Conservation (phyloP, 225 moss, liverwort and hornwort genomes). For the Sphagnum contortum region DNA sequence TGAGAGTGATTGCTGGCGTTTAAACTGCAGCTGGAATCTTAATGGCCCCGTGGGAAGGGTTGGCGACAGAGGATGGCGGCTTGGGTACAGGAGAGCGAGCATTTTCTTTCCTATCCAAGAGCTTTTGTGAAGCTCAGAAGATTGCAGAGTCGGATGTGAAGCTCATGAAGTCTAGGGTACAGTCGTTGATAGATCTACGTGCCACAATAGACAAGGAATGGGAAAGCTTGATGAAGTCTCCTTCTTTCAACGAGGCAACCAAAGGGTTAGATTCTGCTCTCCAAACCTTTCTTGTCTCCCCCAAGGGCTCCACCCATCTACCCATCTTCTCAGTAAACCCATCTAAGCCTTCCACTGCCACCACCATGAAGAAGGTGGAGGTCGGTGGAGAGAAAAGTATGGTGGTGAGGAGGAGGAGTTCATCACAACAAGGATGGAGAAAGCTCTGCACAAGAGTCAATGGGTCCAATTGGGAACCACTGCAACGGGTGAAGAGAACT, state of each 20-base stretch:
- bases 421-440: conserved; percentile 17
- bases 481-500: conserved; percentile 86
- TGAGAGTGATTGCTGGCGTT: too few species aligned
- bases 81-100: conserved; percentile 21
- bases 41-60: conserved; percentile 36
- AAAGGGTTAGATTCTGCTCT: background rate
- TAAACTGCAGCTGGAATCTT: too few species aligned
- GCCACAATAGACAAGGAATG: conserved; percentile 22
- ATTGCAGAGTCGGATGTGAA: conserved; percentile 36
- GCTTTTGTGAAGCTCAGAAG: conserved; percentile 34
- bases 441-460: conserved; percentile 33
- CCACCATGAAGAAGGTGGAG: too few species aligned
- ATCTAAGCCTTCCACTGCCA: conserved; percentile 14
- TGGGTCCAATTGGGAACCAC: conserved; percentile 76
- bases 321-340: conserved; percentile 42
- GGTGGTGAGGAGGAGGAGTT: conserved; percentile 28
- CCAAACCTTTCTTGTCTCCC: background rate
- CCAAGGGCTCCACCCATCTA: too few species aligned
- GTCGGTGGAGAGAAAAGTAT: conserved; percentile 14
- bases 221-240: conserved; percentile 22
- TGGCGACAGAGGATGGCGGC: conserved; percentile 4
- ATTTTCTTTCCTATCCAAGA: conserved; percentile 38
- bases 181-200: conserved; percentile 31
- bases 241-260: conserved; percentile 3
- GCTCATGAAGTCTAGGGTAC: conserved; percentile 27